Percentiles rank a stretch among this genome's conserved stretches.
Conservation (phyloP, 768 basidiomycete species). For the Trametes elegans region DNA sequence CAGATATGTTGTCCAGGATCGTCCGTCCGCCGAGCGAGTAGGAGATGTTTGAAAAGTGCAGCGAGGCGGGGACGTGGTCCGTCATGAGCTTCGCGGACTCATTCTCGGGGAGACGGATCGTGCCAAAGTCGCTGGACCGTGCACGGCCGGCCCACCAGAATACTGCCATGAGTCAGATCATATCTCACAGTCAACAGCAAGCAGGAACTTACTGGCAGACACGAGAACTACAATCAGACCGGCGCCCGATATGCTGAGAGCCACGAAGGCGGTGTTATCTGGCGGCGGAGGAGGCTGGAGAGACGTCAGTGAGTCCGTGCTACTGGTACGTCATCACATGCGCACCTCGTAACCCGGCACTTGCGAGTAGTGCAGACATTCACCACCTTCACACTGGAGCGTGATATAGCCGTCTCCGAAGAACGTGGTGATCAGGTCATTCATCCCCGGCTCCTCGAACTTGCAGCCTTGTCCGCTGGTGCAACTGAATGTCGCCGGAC, state of each 20-base stretch:
- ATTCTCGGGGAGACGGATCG: constrained; percentile 75
- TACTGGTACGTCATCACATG: not conserved
- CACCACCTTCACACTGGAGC: constrained; percentile 82
- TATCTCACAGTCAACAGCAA: not conserved
- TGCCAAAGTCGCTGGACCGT: constrained; percentile 61
- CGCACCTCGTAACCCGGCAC: constrained; percentile 89
- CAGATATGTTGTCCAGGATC: constrained; percentile 81
- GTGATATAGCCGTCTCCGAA: constrained; percentile 93
- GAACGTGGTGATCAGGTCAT: constrained; percentile 86
- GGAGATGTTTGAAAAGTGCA: constrained; percentile 86
- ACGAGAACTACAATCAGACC: constrained; percentile 70
- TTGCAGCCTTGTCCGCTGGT: constrained; percentile 67
- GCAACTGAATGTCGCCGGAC: constrained; percentile 88
- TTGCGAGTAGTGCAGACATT: constrained; percentile 90
- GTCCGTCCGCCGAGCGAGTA: constrained; percentile 68
- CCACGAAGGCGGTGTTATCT: constrained; percentile 79
- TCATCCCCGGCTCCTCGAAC: constrained; percentile 98
- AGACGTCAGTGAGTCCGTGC: not conserved
- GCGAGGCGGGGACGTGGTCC: constrained; percentile 89
- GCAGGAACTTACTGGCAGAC: constrained; percentile 47
- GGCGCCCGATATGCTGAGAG: constrained; percentile 78
- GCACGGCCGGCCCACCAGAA: constrained; percentile 92
- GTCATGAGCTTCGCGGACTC: constrained; percentile 86
- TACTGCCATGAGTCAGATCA: constrained; percentile 46
- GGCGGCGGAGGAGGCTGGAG: constrained; percentile 73